A percentile compares a stretch with the other conserved stretches of the same genome.
Evolutionary conservation across 1,284 basidiomycete genomes (phyloP).

Genomic region (Microbotryum silenes-acaulis): DNA sequence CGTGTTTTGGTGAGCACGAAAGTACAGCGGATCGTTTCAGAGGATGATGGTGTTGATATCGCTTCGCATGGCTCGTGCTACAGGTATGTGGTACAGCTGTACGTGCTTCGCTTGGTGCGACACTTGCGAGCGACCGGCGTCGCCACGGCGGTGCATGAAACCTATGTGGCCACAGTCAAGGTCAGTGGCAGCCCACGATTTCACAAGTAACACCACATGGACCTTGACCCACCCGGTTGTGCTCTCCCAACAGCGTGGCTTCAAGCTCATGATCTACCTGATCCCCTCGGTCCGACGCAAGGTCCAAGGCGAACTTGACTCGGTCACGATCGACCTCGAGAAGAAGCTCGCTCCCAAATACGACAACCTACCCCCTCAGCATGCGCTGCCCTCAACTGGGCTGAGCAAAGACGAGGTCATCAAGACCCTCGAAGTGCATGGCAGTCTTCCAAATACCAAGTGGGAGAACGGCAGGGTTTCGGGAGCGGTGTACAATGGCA

Average conservation of each 20-base stretch:
- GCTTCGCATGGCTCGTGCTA: neutral
- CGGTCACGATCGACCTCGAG: slow-evolving; percentile 39
- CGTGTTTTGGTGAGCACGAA: slow-evolving; percentile 18
- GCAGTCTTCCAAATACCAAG: slow-evolving; percentile 48
- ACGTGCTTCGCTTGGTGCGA: slow-evolving; percentile 17
- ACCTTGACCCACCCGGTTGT: neutral
- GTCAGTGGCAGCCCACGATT: neutral
- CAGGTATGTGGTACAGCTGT: slow-evolving; percentile 28
- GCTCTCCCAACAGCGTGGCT: slow-evolving; percentile 1
- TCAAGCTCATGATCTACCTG: slow-evolving; percentile 49
- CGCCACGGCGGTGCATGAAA: slow-evolving; percentile 14
- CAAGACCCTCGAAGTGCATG: slow-evolving; percentile 70
- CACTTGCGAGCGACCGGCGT: slow-evolving; percentile 31
- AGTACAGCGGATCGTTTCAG: neutral
- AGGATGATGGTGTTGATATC: neutral
- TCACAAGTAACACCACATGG: no score
- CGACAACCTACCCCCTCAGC: slow-evolving; percentile 54
- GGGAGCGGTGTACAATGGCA: slow-evolving; percentile 50
- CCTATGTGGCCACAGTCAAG: slow-evolving; percentile 25
- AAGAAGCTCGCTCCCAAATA: slow-evolving; percentile 54
- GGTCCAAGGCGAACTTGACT: slow-evolving; percentile 61
- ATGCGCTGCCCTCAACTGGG: slow-evolving; percentile 61
- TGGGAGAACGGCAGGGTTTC: slow-evolving; percentile 74
- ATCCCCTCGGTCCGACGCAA: slow-evolving; percentile 61
- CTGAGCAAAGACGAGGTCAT: slow-evolving; percentile 67